phyloP scores from a whole-genome alignment of 2,329 filamentous ascomycete genomes.

The Amylocarpus encephaloides region DNA sequence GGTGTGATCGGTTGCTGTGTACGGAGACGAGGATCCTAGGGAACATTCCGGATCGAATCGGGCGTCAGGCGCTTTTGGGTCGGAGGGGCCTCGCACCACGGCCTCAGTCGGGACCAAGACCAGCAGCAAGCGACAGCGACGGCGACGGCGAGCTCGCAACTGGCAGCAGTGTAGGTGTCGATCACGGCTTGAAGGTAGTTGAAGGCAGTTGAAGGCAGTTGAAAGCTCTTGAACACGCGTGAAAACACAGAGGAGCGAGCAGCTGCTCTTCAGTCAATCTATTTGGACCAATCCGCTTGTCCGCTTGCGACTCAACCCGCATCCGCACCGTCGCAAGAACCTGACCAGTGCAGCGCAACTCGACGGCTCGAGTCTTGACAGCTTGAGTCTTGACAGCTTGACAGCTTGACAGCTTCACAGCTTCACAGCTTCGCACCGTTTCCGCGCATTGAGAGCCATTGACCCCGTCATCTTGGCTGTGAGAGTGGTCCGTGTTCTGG shows the following conservation, averaged over 20 bases:
- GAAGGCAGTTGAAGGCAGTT: too few relatives aligned
- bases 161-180: too few relatives aligned
- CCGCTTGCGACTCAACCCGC: conserved; percentile 1
- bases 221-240: too few relatives aligned
- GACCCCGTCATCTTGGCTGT: too few relatives aligned
- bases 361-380: too few relatives aligned
- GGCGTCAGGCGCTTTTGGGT: neutral
- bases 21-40: neutral
- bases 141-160: neutral
- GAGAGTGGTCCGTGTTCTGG: too few relatives aligned
- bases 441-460: too few relatives aligned
- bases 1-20: conserved; percentile 3
- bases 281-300: conserved; percentile 2
- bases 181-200: too few relatives aligned
- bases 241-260: neutral
- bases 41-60: too few relatives aligned
- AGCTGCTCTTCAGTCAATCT: conserved; percentile 2
- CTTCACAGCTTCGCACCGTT: too few relatives aligned
- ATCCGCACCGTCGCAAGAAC: neutral
- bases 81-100: neutral
- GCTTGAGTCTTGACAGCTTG: too few relatives aligned
- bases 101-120: neutral
- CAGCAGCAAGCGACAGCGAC: neutral
- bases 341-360: conserved; percentile 2
- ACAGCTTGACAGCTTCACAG: too few relatives aligned